Evolutionary conservation across 768 basidiomycete genomes (phyloP), one percentile per base, ranked within the genome.

Genomic region (Lyophyllum decastes): DNA sequence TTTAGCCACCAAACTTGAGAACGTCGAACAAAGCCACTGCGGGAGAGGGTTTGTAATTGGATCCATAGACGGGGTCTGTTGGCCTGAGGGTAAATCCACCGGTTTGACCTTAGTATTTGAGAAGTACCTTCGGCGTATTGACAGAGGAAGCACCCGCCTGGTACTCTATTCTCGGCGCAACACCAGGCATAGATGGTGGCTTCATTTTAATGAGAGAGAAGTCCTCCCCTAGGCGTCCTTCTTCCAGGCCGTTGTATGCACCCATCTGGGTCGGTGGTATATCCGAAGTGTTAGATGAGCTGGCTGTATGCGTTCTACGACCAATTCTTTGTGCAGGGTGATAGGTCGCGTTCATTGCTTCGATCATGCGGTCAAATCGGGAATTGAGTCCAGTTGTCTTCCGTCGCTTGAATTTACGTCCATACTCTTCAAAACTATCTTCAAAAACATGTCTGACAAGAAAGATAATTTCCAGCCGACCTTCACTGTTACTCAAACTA

Each of bases 361-460:
- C 77, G 27, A 90, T 71, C 89, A 91, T 90, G 44, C 76, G 76
- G 67, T 90, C 88, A 62, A 84, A 88, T 38, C 81, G 81, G 33
- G 78, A 67, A 61, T 90, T 90, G 49, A 86, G 70, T 8, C 79
- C 79, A 35, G 63, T 68, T n/a, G 71, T 72, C 62, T 74, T 82
- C 24, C 76, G 77, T 19, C 84, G 80, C 61, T 85, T 89, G n/a
- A 65, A 65, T 61, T 43, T 16, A 19, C 34, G 58, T 8, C 33
- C 51, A 27, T 30, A 4, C 47, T 61, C 56, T 61, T 35, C 10
- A 17, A 34, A 48, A 38, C 4, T 4, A 5, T 30, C 35, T 7
- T 6, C 6, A 5, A 17, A 21, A 26, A 26, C 5, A 8, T 12
- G 25, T 2, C 12, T 21, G 4, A 45, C 26, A 21, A 7, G 21